phyloP scores from a whole-genome alignment of 1,284 basidiomycete species.

The Rhodotorula sp. region DNA sequence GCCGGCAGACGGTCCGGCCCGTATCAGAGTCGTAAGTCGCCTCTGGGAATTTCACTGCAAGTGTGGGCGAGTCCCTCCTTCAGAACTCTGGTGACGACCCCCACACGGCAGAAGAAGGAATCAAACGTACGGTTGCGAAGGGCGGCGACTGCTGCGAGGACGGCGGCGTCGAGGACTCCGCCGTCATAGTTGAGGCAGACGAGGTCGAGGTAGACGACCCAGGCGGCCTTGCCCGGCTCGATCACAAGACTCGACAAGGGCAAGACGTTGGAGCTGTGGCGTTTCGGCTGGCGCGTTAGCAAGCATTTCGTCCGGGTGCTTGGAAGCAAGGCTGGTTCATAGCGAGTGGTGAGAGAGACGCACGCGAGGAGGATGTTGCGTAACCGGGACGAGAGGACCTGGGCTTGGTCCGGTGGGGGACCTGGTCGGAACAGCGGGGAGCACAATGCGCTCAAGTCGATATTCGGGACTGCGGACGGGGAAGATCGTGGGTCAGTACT shows the following conservation, averaged over 20 bases:
- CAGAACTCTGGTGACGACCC: too few relatives aligned
- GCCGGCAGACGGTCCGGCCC: constrained; percentile 21
- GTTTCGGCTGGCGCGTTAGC: too few relatives aligned
- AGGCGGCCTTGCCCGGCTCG: constrained; percentile 72
- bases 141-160: constrained; percentile 83
- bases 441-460: constrained; percentile 89
- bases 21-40: constrained; percentile 29
- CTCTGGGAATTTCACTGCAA: constrained; percentile 28
- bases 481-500: background rate
- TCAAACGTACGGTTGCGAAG: constrained; percentile 70
- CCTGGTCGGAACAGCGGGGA: constrained; percentile 92
- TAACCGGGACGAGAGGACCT: constrained; percentile 77
- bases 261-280: constrained; percentile 64
- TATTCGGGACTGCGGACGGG: constrained; percentile 79
- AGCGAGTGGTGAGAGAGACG: constrained; percentile 4
- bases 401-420: constrained; percentile 87
- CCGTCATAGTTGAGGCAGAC: constrained; percentile 97
- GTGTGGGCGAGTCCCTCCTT: too few relatives aligned
- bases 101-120: too few relatives aligned
- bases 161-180: constrained; percentile 85
- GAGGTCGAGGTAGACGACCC: constrained; percentile 90
- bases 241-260: constrained; percentile 73
- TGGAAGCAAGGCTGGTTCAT: too few relatives aligned
- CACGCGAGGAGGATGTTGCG: constrained; percentile 73
- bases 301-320: too few relatives aligned